A percentile compares a stretch with the other conserved stretches of the same genome.
Conservation (phyloP, 129 eudicot species). For the Artemisia annua region DNA sequence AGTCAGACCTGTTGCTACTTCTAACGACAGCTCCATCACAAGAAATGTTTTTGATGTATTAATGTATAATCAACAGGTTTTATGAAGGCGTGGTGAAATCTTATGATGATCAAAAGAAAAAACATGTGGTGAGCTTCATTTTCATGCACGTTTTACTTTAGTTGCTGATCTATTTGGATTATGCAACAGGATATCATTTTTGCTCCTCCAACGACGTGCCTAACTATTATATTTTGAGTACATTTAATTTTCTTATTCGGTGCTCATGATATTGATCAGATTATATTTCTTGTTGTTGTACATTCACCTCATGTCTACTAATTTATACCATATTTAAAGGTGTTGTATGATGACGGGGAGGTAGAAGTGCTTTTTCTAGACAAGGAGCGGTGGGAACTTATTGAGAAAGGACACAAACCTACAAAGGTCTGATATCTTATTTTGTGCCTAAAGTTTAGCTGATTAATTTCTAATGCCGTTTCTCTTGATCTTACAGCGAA, state of each 20-base stretch:
- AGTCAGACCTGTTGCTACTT: not conserved
- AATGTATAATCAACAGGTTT: constrained; percentile 50
- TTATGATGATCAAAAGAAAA: constrained; percentile 68
- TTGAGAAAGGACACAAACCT: constrained; percentile 45
- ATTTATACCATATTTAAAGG: constrained; percentile 36
- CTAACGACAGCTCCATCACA: not conserved
- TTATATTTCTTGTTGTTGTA: not conserved
- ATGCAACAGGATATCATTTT: not conserved
- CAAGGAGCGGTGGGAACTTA: constrained; percentile 82
- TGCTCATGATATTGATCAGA: constrained; percentile 9
- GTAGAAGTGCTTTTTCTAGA: constrained; percentile 82
- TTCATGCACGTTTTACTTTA: constrained; percentile 9
- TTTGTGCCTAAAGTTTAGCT: constrained; percentile 1
- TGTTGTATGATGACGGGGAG: constrained; percentile 84
- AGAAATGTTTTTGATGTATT: constrained; percentile 20
- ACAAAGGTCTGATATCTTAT: constrained; percentile 41
- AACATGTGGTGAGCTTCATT: constrained; percentile 76
- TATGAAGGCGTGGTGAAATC: constrained; percentile 93
- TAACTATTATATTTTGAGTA: not conserved
- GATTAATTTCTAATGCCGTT: constrained; percentile 33
- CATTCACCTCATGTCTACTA: constrained; percentile 5
- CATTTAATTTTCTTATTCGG: not conserved
- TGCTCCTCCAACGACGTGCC: not conserved
- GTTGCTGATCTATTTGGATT: not conserved
- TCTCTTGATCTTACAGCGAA: constrained; percentile 41